Conservation (phyloP, 2,329 filamentous ascomycete genomes). For the Aspergillus sp. region DNA sequence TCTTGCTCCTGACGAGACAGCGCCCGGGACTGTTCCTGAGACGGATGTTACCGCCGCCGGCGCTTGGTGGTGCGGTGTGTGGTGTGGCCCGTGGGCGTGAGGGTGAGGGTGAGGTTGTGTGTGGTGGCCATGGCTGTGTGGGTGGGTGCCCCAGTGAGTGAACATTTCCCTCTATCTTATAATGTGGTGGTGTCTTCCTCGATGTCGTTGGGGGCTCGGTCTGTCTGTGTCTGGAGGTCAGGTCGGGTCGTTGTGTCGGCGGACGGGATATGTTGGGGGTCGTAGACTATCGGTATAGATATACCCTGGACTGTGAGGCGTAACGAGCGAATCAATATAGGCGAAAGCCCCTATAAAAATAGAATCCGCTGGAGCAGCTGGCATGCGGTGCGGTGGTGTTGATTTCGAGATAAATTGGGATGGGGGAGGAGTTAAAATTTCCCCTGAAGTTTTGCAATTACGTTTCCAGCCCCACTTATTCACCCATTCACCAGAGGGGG, state of each 20-base stretch:
- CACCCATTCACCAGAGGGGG: not conserved
- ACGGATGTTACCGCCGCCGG: not conserved
- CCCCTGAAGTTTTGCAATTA: slow-evolving; percentile 21
- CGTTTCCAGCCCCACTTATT: not conserved
- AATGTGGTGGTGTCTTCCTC: too few relatives aligned
- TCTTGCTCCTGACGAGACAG: not conserved
- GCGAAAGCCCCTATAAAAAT: not conserved
- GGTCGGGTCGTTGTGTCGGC: too few relatives aligned
- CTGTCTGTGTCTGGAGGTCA: too few relatives aligned
- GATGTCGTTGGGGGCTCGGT: too few relatives aligned
- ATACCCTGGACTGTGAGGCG: too few relatives aligned
- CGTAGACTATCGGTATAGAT: too few relatives aligned
- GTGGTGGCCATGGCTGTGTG: slow-evolving; percentile 2
- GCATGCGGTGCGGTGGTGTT: not conserved
- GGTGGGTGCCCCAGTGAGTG: slow-evolving; percentile 3
- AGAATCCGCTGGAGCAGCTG: not conserved
- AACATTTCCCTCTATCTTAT: not conserved
- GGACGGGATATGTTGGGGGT: too few relatives aligned
- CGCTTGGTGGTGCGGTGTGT: not conserved
- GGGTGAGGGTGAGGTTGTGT: not conserved
- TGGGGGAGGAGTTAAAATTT: slow-evolving; percentile 5
- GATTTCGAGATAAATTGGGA: not conserved
- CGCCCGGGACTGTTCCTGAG: not conserved
- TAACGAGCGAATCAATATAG: not conserved
- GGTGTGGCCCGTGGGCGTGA: not conserved